Conservation (phyloP, 306 rosid species). For the Pterocarpus santalinus region DNA sequence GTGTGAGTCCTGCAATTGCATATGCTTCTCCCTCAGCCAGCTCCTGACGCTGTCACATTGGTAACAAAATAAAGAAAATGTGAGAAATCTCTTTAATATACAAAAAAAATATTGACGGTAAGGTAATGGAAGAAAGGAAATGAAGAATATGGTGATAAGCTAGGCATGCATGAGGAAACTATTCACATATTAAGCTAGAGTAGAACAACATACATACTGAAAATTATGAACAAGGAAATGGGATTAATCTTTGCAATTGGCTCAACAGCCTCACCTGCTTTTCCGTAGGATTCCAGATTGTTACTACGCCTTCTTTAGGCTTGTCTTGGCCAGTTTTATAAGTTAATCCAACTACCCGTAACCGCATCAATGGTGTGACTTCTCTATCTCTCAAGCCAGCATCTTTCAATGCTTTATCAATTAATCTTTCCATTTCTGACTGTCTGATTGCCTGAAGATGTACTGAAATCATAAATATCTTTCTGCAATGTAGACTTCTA, state of each 20-base stretch:
- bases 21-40: constrained; percentile 91
- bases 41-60: constrained; percentile 68
- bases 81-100: constrained; percentile 35
- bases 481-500: constrained; percentile 37
- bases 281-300: constrained; percentile 92
- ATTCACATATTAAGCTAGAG: neutral
- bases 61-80: constrained; percentile 36
- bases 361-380: constrained; percentile 79
- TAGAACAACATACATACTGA: neutral
- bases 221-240: constrained; percentile 18
- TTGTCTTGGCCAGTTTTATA: constrained; percentile 54
- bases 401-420: constrained; percentile 80
- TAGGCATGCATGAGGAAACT: neutral
- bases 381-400: constrained; percentile 74
- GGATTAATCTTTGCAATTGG: constrained; percentile 26
- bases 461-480: constrained; percentile 47
- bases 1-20: constrained; percentile 71
- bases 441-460: constrained; percentile 73
- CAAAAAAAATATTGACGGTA: constrained; percentile 10
- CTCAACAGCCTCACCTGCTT: constrained; percentile 82
- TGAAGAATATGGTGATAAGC: neutral
- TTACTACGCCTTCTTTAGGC: constrained; percentile 77
- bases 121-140: constrained; percentile 27
- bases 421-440: constrained; percentile 74
- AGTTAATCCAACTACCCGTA: constrained; percentile 81